Evolutionary conservation across 352 stramenopile genomes (phyloP).

Genomic region (Globisporangium okanoganense): DNA sequence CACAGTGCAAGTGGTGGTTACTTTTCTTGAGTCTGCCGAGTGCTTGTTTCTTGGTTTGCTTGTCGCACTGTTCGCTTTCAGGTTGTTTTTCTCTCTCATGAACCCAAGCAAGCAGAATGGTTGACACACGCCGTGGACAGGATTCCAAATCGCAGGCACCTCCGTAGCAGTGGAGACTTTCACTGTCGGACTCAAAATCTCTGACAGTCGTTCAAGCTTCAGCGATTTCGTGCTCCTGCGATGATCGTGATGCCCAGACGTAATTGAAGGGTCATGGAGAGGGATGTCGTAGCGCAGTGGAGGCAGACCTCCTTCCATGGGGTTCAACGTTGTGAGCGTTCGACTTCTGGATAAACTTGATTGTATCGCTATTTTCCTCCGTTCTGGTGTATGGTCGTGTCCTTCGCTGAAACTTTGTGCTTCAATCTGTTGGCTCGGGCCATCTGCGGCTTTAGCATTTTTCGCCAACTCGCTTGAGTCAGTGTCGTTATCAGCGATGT

Average conservation of each 20-base stretch:
- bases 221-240: slow-evolving; percentile 10
- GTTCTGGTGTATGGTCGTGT: not conserved
- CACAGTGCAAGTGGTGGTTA: not conserved
- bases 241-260: not conserved
- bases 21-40: slow-evolving; percentile 9
- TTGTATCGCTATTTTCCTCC: slow-evolving; percentile 1
- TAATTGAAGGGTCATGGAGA: slow-evolving; percentile 13
- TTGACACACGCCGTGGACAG: slow-evolving; percentile 68
- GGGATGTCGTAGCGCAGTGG: slow-evolving; percentile 5
- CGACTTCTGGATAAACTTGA: not conserved
- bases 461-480: not conserved
- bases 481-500: not conserved
- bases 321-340: not conserved
- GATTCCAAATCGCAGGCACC: slow-evolving; percentile 56
- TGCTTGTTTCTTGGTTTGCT: not conserved
- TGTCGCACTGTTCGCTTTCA: not conserved
- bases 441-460: too few relatives aligned
- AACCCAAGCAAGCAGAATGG: slow-evolving; percentile 72
- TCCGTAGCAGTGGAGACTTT: slow-evolving; percentile 6
- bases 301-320: not conserved
- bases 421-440: not conserved
- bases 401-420: not conserved
- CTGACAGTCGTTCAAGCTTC: slow-evolving; percentile 24
- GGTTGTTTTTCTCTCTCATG: slow-evolving; percentile 27
- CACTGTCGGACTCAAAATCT: slow-evolving; percentile 12